Evolutionary conservation across 2,329 filamentous ascomycete species (phyloP).

Genomic region (Lasiodiplodia theobromae): DNA sequence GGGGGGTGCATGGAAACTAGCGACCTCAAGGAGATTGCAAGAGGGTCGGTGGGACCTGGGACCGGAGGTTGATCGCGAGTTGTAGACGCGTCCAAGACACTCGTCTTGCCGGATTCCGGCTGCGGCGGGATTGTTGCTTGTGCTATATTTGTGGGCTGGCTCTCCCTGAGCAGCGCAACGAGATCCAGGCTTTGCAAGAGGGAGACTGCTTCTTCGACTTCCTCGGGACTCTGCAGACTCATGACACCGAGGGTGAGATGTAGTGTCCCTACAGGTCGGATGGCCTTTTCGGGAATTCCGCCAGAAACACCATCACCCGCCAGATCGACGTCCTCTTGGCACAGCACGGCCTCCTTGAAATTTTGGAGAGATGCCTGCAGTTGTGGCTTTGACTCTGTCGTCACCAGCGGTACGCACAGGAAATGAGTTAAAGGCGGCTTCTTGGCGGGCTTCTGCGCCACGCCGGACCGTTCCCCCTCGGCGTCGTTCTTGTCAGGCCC

Average conservation of each 20-base stretch:
- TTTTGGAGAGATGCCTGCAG: slow-evolving; percentile 67
- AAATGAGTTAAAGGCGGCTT: slow-evolving; percentile 72
- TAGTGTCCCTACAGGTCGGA: slow-evolving; percentile 79
- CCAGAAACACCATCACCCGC: too few species aligned
- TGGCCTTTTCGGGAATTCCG: slow-evolving; percentile 67
- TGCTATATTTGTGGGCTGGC: slow-evolving; percentile 36
- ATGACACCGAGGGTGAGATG: slow-evolving; percentile 90
- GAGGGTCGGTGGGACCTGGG: slow-evolving; percentile 28
- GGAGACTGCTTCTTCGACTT: slow-evolving; percentile 53
- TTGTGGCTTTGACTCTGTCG: slow-evolving; percentile 65
- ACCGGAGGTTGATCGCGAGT: slow-evolving; percentile 37
- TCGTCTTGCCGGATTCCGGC: neutral
- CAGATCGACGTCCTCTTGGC: slow-evolving; percentile 24
- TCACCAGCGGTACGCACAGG: slow-evolving; percentile 76
- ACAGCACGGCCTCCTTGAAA: slow-evolving; percentile 66
- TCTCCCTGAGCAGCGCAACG: slow-evolving; percentile 39
- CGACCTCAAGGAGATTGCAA: slow-evolving; percentile 55
- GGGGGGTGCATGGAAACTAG: slow-evolving; percentile 68
- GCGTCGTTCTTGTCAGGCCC: neutral
- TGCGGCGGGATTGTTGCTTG: too few species aligned
- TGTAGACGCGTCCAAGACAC: neutral
- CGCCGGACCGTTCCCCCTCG: neutral
- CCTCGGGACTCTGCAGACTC: slow-evolving; percentile 66
- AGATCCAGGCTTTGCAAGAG: slow-evolving; percentile 56
- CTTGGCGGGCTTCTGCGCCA: slow-evolving; percentile 34